These are phyloP conservation scores for Falciphora oryzae DNA, from an alignment of 2,329 filamentous ascomycete genomes.

Conservation along the genomic window DNA sequence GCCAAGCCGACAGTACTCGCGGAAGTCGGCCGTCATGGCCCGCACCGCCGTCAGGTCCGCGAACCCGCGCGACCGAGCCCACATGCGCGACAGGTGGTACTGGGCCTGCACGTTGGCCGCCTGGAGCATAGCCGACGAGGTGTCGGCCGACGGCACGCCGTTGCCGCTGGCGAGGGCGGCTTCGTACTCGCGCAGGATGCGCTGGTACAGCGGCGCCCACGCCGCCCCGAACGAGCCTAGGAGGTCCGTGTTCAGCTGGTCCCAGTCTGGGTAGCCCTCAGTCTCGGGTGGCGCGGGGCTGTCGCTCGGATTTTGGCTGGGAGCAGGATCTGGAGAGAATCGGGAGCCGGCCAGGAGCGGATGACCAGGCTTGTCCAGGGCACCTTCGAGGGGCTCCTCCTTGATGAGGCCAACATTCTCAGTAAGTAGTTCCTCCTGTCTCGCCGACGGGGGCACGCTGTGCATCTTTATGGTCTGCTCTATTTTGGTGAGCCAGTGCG, in stretches of 20 bases:
- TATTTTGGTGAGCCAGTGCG: slow-evolving; percentile 22
- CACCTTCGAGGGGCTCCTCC: neutral
- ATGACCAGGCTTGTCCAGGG: neutral
- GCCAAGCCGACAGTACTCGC: slow-evolving; percentile 33
- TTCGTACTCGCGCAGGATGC: neutral
- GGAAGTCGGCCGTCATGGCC: slow-evolving; percentile 35
- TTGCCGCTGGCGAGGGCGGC: neutral
- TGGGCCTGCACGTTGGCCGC: slow-evolving; percentile 37
- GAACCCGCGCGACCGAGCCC: slow-evolving; percentile 32
- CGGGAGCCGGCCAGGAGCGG: neutral
- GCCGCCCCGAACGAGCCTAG: neutral
- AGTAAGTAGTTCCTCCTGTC: neutral
- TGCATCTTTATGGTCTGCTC: neutral
- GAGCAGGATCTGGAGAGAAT: neutral
- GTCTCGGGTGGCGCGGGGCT: neutral
- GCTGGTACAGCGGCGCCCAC: neutral
- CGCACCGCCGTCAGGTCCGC: slow-evolving; percentile 29
- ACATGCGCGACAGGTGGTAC: slow-evolving; percentile 35
- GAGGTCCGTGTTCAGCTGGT: neutral
- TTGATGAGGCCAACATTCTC: neutral
- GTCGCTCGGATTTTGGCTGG: neutral
- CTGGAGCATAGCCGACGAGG: slow-evolving; percentile 23
- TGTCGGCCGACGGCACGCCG: neutral
- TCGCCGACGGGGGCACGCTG: neutral
- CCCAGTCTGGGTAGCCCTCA: neutral